These are phyloP conservation scores for Penicillium sp. DNA, from an alignment of 2,329 filamentous ascomycete genomes.

Conservation along the genomic window DNA sequence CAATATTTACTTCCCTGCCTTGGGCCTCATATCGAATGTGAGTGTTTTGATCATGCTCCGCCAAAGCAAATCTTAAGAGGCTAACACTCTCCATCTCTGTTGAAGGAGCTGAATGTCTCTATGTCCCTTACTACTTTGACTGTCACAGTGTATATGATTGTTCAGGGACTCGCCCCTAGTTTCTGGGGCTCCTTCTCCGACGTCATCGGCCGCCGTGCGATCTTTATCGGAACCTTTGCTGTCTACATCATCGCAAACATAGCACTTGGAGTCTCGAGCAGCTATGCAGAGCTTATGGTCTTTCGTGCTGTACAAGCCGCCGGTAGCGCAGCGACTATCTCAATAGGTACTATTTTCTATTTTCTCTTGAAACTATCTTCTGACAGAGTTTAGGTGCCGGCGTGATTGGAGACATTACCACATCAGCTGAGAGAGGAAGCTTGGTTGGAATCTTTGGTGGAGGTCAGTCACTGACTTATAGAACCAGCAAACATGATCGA, in stretches of 20 bases:
- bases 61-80: background rate
- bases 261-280: slow-evolving; percentile 47
- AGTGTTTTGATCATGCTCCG: background rate
- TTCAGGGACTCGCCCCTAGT: slow-evolving; percentile 54
- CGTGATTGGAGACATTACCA: slow-evolving; percentile 47
- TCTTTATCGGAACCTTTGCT: slow-evolving; percentile 50
- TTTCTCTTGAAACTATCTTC: slow-evolving; percentile 9
- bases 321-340: slow-evolving; percentile 53
- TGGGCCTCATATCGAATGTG: slow-evolving; percentile 33
- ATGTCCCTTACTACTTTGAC: slow-evolving; percentile 38
- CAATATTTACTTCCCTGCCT: slow-evolving; percentile 51
- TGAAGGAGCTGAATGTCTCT: slow-evolving; percentile 28
- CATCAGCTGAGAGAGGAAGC: slow-evolving; percentile 42
- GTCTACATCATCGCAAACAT: slow-evolving; percentile 54
- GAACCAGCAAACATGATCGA: background rate
- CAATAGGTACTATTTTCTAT: slow-evolving; percentile 42
- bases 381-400: slow-evolving; percentile 33
- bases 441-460: slow-evolving; percentile 44
- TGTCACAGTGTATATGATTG: slow-evolving; percentile 50
- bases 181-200: slow-evolving; percentile 56
- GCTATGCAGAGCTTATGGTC: slow-evolving; percentile 47
- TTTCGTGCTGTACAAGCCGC: slow-evolving; percentile 53
- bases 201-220: slow-evolving; percentile 47
- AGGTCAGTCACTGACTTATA: slow-evolving; percentile 26
- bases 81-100: background rate